A percentile compares a stretch with the other conserved stretches of the same genome.
phyloP scores from a whole-genome alignment of 2,329 filamentous ascomycete species.

The Lecanicillium sp. region DNA sequence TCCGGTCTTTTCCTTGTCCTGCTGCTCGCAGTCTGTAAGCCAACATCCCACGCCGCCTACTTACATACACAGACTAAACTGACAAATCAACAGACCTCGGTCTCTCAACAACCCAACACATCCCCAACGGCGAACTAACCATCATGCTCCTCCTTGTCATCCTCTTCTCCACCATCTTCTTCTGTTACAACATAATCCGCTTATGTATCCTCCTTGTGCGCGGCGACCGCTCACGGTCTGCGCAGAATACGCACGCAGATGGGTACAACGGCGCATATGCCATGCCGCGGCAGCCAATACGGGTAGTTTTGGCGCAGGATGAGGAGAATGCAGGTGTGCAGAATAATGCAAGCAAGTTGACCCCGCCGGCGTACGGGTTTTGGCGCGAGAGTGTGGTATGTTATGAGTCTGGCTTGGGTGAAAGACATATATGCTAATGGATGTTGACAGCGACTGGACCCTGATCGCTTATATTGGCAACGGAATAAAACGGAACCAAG shows the following conservation, averaged over 20 bases:
- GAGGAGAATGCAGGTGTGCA: conserved; percentile 57
- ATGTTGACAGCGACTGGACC: conserved; percentile 57
- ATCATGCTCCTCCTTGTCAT: conserved; percentile 74
- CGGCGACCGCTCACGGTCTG: conserved; percentile 26
- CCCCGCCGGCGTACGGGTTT: conserved; percentile 77
- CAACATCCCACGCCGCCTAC: background rate
- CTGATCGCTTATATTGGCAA: conserved; percentile 74
- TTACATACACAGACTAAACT: background rate
- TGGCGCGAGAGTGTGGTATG: conserved; percentile 77
- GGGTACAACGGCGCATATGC: conserved; percentile 49
- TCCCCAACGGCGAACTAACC: conserved; percentile 63
- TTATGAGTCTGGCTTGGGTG: conserved; percentile 14
- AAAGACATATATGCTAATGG: conserved; percentile 6
- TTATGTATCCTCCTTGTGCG: conserved; percentile 59
- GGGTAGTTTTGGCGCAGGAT: conserved; percentile 65
- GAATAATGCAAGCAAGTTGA: conserved; percentile 45
- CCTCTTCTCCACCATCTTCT: conserved; percentile 65
- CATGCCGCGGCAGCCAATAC: conserved; percentile 65
- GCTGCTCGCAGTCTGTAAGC: conserved; percentile 59
- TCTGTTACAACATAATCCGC: conserved; percentile 69
- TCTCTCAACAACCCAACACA: conserved; percentile 57
- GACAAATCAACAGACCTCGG: conserved; percentile 51
- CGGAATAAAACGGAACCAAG: conserved; percentile 40
- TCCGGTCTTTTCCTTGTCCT: conserved; percentile 54
- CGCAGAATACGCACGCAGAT: conserved; percentile 14